phyloP scores from a whole-genome alignment of 192 early-diverging fungal genomes.

The Cetraspora pellucida region DNA sequence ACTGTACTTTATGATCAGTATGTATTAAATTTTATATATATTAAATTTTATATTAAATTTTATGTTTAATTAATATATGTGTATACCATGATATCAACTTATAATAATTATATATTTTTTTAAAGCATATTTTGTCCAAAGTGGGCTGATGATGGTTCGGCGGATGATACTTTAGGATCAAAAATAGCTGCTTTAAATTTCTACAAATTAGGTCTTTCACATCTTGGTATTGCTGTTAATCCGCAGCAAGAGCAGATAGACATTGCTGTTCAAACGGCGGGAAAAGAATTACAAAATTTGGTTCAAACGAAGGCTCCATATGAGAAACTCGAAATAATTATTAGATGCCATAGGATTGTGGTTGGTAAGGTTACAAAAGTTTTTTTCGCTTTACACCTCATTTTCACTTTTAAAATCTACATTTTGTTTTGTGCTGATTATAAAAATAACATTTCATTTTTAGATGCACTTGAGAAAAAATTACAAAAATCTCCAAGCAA shows the following conservation, averaged over 20 bases:
- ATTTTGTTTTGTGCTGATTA: not conserved
- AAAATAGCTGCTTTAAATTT: conserved; percentile 65
- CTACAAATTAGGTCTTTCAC: conserved; percentile 51
- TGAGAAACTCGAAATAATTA: conserved; percentile 40
- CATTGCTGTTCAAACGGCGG: conserved; percentile 34
- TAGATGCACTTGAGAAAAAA: conserved; percentile 17
- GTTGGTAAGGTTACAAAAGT: conserved; percentile 36
- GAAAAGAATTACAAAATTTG: conserved; percentile 40
- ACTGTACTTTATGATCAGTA: conserved; percentile 45
- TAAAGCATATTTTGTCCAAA: conserved; percentile 40
- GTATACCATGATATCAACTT: not conserved
- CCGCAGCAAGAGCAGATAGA: conserved; percentile 38
- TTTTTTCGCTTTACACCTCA: not conserved
- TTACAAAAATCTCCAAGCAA: not conserved
- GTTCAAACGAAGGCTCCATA: conserved; percentile 35
- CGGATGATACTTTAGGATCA: conserved; percentile 61
- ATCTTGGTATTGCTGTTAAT: conserved; percentile 53
- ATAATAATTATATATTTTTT: not conserved
- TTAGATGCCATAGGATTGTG: conserved; percentile 42
- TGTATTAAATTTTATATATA: not conserved
- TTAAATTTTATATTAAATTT: not conserved
- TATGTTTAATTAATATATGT: not conserved
- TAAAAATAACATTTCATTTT: not conserved
- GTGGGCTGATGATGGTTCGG: conserved; percentile 50
- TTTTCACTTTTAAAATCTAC: not conserved